Evolutionary conservation across 805 yeast genomes (phyloP).

Genomic region (Starmerella scarabaei): DNA sequence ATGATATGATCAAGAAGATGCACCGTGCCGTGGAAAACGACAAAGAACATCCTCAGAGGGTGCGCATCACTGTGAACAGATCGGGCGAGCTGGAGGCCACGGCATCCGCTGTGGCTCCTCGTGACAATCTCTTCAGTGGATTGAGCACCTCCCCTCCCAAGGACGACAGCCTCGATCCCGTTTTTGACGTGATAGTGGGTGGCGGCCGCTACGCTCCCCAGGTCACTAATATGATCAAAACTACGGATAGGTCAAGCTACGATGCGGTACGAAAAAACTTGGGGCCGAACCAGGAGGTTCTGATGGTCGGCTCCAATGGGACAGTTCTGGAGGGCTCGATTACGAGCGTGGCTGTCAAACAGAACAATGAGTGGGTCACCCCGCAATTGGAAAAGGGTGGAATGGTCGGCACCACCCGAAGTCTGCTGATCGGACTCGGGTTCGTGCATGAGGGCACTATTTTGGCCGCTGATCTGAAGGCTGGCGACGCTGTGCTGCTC

Average conservation of each 20-base stretch:
- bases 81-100: slow-evolving; percentile 30
- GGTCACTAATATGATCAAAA: slow-evolving; percentile 61
- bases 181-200: slow-evolving; percentile 57
- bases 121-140: slow-evolving; percentile 24
- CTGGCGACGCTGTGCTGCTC: slow-evolving; percentile 59
- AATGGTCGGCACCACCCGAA: slow-evolving; percentile 70
- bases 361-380: slow-evolving; percentile 55
- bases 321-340: slow-evolving; percentile 72
- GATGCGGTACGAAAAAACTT: slow-evolving; percentile 43
- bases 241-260: slow-evolving; percentile 59
- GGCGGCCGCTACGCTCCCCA: slow-evolving; percentile 27
- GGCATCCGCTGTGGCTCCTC: slow-evolving; percentile 27
- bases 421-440: slow-evolving; percentile 43
- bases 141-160: slow-evolving; percentile 17
- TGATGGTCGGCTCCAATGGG: slow-evolving; percentile 47
- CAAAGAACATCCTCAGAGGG: slow-evolving; percentile 31
- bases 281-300: slow-evolving; percentile 40
- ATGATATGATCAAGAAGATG: slow-evolving; percentile 33
- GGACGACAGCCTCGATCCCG: slow-evolving; percentile 17
- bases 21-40: slow-evolving; percentile 9
- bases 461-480: slow-evolving; percentile 33
- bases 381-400: slow-evolving; percentile 71
- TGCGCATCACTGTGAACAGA: slow-evolving; percentile 35
- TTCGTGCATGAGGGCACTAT: slow-evolving; percentile 43
- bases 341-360: slow-evolving; percentile 58